A percentile compares a stretch with the other conserved stretches of the same genome.
phyloP scores from a whole-genome alignment of 805 yeast species.

The Candida ortonii region DNA sequence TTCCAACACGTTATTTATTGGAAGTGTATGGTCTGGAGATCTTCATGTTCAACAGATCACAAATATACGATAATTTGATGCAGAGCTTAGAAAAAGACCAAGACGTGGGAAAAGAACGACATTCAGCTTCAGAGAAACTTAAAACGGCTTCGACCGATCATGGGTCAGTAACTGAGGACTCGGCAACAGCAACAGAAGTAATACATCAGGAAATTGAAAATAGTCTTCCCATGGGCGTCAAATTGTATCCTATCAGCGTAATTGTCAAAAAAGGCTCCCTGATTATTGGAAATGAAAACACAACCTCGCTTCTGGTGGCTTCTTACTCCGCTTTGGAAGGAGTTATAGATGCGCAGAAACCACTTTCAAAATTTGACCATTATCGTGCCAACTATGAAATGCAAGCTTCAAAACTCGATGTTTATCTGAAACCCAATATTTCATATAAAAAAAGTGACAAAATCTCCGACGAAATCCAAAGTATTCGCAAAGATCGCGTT shows the following conservation, averaged over 20 bases:
- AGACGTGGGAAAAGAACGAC: conserved; percentile 4
- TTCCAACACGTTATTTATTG: conserved; percentile 56
- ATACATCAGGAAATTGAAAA: not conserved
- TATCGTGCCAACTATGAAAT: conserved; percentile 48
- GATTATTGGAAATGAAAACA: conserved; percentile 74
- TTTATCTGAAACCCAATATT: conserved; percentile 68
- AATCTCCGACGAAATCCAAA: conserved; percentile 10
- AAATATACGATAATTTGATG: conserved; percentile 68
- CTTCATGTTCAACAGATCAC: conserved; percentile 76
- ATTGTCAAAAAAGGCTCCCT: conserved; percentile 64
- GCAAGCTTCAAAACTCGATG: conserved; percentile 49
- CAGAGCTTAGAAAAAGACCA: conserved; percentile 24
- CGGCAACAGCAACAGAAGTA: conserved; percentile 11
- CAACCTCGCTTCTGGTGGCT: conserved; percentile 67
- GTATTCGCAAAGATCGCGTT: not conserved
- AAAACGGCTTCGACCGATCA: conserved; percentile 5
- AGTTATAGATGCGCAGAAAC: conserved; percentile 49
- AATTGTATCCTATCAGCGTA: conserved; percentile 60
- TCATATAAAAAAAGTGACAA: conserved; percentile 42
- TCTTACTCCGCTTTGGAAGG: conserved; percentile 58
- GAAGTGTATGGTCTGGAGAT: conserved; percentile 76
- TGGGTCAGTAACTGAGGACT: conserved; percentile 6
- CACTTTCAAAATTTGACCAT: conserved; percentile 50
- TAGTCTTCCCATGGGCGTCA: conserved; percentile 22
- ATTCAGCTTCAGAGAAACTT: conserved; percentile 8